phyloP scores from a whole-genome alignment of 140 eudicot species.

The Bidens hawaiensis region DNA sequence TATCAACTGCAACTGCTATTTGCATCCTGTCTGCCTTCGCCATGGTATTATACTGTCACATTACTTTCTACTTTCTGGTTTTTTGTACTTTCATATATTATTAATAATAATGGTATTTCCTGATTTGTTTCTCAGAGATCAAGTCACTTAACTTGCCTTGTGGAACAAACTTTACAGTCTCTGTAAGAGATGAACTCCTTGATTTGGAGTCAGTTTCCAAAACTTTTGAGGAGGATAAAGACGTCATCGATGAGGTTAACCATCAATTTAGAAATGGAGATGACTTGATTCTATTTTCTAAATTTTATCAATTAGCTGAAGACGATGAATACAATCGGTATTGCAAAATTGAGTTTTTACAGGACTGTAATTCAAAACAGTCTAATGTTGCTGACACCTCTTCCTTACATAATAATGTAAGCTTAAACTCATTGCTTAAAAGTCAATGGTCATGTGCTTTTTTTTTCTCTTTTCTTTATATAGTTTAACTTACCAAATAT shows the following conservation, averaged over 20 bases:
- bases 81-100: not conserved
- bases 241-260: constrained; percentile 38
- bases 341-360: constrained; percentile 42
- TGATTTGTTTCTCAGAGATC: constrained; percentile 38
- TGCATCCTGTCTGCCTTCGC: constrained; percentile 91
- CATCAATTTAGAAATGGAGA: constrained; percentile 26
- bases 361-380: constrained; percentile 3
- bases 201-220: constrained; percentile 82
- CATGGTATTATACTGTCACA: constrained; percentile 59
- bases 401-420: constrained; percentile 32
- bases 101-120: constrained; percentile 2
- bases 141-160: constrained; percentile 63
- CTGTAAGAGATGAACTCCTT: constrained; percentile 56
- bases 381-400: constrained; percentile 2
- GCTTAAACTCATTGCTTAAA: constrained; percentile 2
- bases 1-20: constrained; percentile 70
- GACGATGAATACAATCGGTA: constrained; percentile 53
- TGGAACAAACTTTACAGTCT: constrained; percentile 55
- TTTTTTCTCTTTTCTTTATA: not conserved
- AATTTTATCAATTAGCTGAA: constrained; percentile 42
- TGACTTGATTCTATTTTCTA: constrained; percentile 43
- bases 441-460: not conserved
- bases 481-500: not conserved
- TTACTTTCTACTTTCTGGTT: not conserved
- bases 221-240: constrained; percentile 71